Evolutionary conservation across 345 rosid genomes (phyloP), one percentile per base, ranked within the genome.

Genomic region (Capsella bursapastoris): DNA sequence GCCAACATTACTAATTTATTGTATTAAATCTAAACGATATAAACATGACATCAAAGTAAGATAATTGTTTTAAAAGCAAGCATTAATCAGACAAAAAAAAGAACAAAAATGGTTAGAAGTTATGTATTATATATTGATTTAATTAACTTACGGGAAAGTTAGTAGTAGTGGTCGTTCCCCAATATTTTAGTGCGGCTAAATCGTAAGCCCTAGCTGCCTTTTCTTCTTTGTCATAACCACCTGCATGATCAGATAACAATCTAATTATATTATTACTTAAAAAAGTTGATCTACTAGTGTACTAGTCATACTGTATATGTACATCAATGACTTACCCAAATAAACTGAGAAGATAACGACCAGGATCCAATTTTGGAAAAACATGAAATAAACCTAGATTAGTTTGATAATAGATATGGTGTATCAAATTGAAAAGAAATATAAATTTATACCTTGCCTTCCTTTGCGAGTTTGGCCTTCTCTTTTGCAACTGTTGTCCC

Each of bases 181-280:
- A 91, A 72, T 93, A 93, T 78, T 93, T 93, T 10, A 93, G 81
- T 58, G 98, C 98, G 3, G 96, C 98, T 72, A 93, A 76, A 81
- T 93, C 98, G 57, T 93, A 93, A 73, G 98, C 89, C 74, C 94
- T 84, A 44, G 96, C 97, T 78, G 98, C 98, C 65, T 93, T 93
- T 64, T 93, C 98, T 87, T 93, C 98, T 77, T 90, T 91, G 78
- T 93, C 98, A 83, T 93, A 93, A 35, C 98, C 98, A 70, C 97
- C 97, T 93, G 63, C 8, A 3, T 47, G 22, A 45, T 41, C 66
- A 71, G 18, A 56, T 64, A 56, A 61, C 66, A 68, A 44, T 25
- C 43, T 15, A 31, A 58, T 44, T 44, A 45, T 1, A 51, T 28
- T 25, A 14, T 22, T 37, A 18, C 22, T 41, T 57, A 13, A 3